These are phyloP conservation scores for Nicotiana paniculata DNA, from an alignment of 257 asterid genomes.

Conservation along the genomic window DNA sequence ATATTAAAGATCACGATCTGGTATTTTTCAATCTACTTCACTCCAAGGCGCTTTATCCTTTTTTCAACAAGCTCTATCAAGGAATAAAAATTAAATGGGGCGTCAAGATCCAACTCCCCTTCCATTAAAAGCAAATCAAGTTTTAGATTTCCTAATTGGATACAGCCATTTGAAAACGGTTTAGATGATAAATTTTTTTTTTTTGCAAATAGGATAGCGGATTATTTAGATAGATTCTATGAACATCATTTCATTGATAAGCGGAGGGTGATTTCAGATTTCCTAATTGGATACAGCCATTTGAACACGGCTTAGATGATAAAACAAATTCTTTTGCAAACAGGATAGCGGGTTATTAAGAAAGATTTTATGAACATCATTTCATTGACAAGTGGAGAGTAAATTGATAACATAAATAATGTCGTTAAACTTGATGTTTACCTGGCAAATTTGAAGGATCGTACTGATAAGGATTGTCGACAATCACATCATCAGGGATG, in stretches of 20 bases:
- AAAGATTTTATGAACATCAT: neutral
- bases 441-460: slow-evolving; percentile 56
- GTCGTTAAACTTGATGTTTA: slow-evolving; percentile 12
- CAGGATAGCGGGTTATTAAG: neutral
- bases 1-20: neutral
- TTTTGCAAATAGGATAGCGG: neutral
- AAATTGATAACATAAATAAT: neutral
- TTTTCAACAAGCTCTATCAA: neutral
- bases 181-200: neutral
- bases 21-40: neutral
- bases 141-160: neutral
- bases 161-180: neutral
- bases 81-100: neutral
- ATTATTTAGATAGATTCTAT: neutral
- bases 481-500: slow-evolving; percentile 46
- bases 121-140: neutral
- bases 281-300: neutral
- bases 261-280: neutral
- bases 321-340: neutral
- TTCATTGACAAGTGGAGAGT: neutral
- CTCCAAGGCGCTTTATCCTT: neutral
- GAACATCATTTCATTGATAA: neutral
- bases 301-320: neutral
- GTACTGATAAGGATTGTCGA: slow-evolving; percentile 40
- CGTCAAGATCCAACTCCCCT: neutral